Percentiles rank a stretch among this genome's conserved stretches.
Evolutionary conservation across 2,329 filamentous ascomycete genomes (phyloP).

Genomic region (Colletotrichum caudatum): DNA sequence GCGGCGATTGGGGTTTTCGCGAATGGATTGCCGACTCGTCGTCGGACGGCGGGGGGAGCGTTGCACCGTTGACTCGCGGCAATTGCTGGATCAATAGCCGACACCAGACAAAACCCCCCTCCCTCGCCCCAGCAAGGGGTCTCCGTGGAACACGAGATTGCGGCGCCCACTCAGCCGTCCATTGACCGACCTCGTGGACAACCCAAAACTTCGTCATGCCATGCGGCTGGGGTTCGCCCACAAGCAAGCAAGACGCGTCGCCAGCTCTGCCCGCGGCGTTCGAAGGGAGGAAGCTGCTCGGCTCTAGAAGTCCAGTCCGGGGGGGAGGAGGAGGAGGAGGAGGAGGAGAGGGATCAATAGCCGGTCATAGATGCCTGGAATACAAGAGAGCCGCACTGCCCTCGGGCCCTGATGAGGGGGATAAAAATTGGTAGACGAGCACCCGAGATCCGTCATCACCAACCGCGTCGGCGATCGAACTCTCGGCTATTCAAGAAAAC

Average conservation of each 20-base stretch:
- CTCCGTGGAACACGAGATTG: neutral
- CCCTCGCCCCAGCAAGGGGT: neutral
- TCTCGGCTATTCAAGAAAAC: constrained; percentile 29
- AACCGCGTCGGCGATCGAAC: constrained; percentile 35
- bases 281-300: neutral
- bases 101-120: neutral
- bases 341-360: neutral
- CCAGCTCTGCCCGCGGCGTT: neutral
- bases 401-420: neutral
- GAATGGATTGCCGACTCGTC: constrained; percentile 5
- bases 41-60: constrained; percentile 17
- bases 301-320: neutral
- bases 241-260: too few relatives aligned
- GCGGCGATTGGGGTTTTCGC: constrained; percentile 13
- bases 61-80: neutral
- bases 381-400: neutral
- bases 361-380: neutral
- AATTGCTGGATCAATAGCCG: constrained; percentile 4
- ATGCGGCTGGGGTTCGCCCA: neutral
- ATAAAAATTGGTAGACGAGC: neutral
- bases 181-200: constrained; percentile 3
- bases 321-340: too few relatives aligned
- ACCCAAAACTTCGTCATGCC: neutral
- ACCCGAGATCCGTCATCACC: neutral
- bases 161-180: neutral